Percentiles rank a stretch among this genome's conserved stretches.
phyloP scores from a whole-genome alignment of 345 rosid genomes.

The Salix arbutifolia region DNA sequence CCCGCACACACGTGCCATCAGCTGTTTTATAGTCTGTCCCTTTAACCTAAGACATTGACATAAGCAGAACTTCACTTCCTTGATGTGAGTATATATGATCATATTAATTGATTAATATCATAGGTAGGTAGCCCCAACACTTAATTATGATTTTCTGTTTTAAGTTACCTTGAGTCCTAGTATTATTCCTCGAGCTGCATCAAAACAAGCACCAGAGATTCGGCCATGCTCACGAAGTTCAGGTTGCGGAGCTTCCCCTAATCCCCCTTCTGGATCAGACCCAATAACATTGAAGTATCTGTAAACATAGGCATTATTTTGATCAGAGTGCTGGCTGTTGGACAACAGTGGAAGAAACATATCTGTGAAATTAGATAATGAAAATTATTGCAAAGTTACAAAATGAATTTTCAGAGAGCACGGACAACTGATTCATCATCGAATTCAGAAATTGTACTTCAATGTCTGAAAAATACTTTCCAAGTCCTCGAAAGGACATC shows the following conservation, averaged over 20 bases:
- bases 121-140: background rate
- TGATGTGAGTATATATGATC: background rate
- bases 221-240: constrained; percentile 95
- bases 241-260: constrained; percentile 98
- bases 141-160: background rate
- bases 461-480: background rate
- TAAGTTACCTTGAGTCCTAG: constrained; percentile 66
- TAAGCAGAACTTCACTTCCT: background rate
- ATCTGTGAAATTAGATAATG: background rate
- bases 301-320: constrained; percentile 2
- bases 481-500: background rate
- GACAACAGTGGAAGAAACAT: background rate
- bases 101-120: background rate
- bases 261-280: constrained; percentile 87
- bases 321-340: background rate
- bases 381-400: background rate
- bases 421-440: background rate
- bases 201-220: constrained; percentile 96
- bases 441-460: background rate
- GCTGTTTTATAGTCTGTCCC: constrained; percentile 89
- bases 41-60: constrained; percentile 52
- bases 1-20: constrained; percentile 92
- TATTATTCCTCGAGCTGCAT: constrained; percentile 91
- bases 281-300: constrained; percentile 98
- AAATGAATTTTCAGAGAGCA: background rate